Conservation (phyloP, 2,329 filamentous ascomycete genomes). For the Xylariaceae sp. region DNA sequence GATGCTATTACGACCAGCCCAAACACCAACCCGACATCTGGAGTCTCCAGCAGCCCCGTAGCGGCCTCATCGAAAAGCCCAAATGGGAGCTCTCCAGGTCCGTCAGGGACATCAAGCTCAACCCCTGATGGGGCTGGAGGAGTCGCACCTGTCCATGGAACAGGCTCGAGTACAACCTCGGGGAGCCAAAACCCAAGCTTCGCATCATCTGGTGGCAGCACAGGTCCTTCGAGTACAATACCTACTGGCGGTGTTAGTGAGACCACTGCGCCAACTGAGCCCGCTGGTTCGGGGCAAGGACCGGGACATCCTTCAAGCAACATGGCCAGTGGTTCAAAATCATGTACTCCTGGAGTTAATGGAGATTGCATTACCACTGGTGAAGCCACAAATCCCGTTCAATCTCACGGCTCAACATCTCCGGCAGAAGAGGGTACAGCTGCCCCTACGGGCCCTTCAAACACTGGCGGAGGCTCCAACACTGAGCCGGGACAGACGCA, state of each 20-base stretch:
- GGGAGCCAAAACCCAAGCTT: conserved; percentile 8
- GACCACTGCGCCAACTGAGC: conserved; percentile 1
- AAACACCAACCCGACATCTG: conserved; percentile 5
- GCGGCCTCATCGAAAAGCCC: conserved; percentile 2
- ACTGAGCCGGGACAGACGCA: conserved; percentile 6
- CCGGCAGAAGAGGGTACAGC: conserved; percentile 13
- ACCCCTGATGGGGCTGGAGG: conserved; percentile 14
- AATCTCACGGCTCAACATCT: conserved; percentile 5
- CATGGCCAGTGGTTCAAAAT: conserved; percentile 3
- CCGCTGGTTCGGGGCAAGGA: conserved; percentile 3
- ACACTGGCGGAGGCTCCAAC: conserved; percentile 2
- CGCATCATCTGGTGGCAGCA: not conserved
- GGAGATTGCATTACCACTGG: conserved; percentile 14
- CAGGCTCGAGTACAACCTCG: conserved; percentile 9
- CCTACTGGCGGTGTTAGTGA: not conserved
- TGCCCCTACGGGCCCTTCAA: conserved; percentile 6
- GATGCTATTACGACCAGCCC: not conserved
- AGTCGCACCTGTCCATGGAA: conserved; percentile 15
- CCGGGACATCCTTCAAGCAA: conserved; percentile 4
- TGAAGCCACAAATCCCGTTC: conserved; percentile 5
- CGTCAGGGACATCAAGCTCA: conserved; percentile 9
- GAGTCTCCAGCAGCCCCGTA: conserved; percentile 1
- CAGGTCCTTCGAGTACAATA: not conserved
- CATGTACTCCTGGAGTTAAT: conserved; percentile 8
- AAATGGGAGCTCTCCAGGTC: not conserved